These are phyloP conservation scores for Tolypocladium tundrense DNA, from an alignment of 2,329 filamentous ascomycete species.

Conservation along the genomic window DNA sequence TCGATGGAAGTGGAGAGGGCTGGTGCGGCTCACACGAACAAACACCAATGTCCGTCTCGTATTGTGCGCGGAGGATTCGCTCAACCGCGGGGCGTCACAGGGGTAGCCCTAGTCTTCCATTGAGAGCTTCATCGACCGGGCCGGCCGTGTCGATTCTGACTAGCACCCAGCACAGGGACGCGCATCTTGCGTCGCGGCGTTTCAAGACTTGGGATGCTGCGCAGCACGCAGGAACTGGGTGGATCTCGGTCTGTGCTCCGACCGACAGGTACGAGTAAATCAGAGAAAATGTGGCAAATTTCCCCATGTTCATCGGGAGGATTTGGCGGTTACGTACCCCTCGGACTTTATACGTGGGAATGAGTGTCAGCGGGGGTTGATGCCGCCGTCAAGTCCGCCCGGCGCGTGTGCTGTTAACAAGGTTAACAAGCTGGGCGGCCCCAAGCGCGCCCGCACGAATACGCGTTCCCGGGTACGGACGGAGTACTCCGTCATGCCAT, in stretches of 20 bases:
- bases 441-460: neutral
- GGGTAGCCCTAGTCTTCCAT: neutral
- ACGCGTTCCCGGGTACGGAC: too few relatives aligned
- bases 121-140: neutral
- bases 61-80: neutral
- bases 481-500: too few relatives aligned
- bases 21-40: neutral
- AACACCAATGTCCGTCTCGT: neutral
- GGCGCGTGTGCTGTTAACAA: neutral
- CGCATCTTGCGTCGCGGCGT: neutral
- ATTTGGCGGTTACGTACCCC: neutral
- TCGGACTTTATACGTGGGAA: too few relatives aligned
- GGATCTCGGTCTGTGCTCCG: neutral
- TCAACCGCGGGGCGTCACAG: neutral
- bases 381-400: neutral
- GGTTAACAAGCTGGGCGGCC: neutral
- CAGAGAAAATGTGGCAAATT: neutral
- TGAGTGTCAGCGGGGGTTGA: neutral
- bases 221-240: neutral
- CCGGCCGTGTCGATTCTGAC: neutral
- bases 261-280: too few relatives aligned
- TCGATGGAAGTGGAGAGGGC: neutral
- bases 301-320: neutral
- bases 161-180: neutral
- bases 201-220: neutral